Base-by-base conservation (phyloP, 257 asterid genomes). In the Salvia rosmarinus region DNA sequence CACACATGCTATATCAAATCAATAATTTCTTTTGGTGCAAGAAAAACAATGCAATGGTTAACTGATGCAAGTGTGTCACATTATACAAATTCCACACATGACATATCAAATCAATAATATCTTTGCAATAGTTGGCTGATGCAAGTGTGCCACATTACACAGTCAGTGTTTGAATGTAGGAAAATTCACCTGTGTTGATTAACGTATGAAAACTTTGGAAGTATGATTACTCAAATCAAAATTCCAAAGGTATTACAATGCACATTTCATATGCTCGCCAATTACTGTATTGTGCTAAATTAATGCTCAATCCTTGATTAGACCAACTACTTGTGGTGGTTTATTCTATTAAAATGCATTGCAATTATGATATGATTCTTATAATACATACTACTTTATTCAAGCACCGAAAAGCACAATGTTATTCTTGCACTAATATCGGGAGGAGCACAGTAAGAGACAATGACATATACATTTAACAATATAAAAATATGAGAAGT, bases 191-290 rank as follows among this genome's bases (percentile, higher is more conserved):
- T 11, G 25, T 68, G 60, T 60, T 73, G 67, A 68, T 17, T 62
- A 67, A 49, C 17, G 50, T 23, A 46, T 55, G 40, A 19, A 39
- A 55, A 68, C 43, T 3, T 32, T 56, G 12, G 56, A 69, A 28
- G 21, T 55, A 17, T 34, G 68, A 69, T 58, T 56, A 46, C 74
- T 58, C 13, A n/a, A n/a, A n/a, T n/a, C n/a, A n/a, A n/a, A 23
- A 60, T 59, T 69, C 67, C 61, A 68, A 28, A 13, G 30, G 13
- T 60, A 34, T 49, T 39, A 17, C 55, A 50, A 62, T 71, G 69
- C 62, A 19, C 50, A n/a, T n/a, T n/a, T n/a, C 40, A 51, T 52
- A 21, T 4, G 4, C 34, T 46, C 20, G 51, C 9, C 25, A 34
- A 12, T 60, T 19, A 34, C 52, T 62, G 60, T 46, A 21, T 20